These are phyloP conservation scores for Magnaporthiopsis incrustans DNA, from an alignment of 2,329 filamentous ascomycete species.

Conservation along the genomic window DNA sequence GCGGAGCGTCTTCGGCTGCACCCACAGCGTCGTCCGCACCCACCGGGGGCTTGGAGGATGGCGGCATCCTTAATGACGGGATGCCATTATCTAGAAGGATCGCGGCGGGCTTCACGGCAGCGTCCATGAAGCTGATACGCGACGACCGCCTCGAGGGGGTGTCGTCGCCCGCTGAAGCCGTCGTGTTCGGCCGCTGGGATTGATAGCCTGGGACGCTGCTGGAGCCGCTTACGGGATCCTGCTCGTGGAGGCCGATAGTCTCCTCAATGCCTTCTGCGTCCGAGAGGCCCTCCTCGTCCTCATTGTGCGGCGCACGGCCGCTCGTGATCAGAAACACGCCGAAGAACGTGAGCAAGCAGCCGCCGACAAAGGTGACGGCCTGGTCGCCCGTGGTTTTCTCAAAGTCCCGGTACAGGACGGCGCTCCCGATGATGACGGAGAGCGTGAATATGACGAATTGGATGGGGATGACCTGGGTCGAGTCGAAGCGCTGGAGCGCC, in stretches of 20 bases:
- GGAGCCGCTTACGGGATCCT: conserved; percentile 34
- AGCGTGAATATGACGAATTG: conserved; percentile 97
- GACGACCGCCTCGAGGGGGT: conserved; percentile 35
- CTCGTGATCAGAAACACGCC: conserved; percentile 97
- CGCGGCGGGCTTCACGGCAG: conserved; percentile 26
- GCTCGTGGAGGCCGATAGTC: conserved; percentile 50
- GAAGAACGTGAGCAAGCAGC: conserved; percentile 86
- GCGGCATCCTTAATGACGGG: conserved; percentile 26
- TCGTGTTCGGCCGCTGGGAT: not conserved
- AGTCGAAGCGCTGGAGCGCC: conserved; percentile 83
- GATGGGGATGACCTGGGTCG: conserved; percentile 94
- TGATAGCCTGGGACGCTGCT: conserved; percentile 21
- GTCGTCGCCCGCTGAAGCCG: not conserved
- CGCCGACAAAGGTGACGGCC: conserved; percentile 78
- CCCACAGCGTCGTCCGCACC: not conserved
- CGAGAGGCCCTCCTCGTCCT: conserved; percentile 48
- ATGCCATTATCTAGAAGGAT: conserved; percentile 27
- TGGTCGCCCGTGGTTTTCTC: conserved; percentile 68
- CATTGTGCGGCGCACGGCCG: conserved; percentile 53
- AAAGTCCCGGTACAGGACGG: conserved; percentile 90
- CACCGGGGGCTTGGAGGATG: conserved; percentile 4
- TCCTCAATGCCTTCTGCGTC: conserved; percentile 55
- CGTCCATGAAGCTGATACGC: conserved; percentile 34
- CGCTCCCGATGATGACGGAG: conserved; percentile 89
- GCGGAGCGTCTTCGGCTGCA: not conserved